Percentiles rank a stretch among this genome's conserved stretches.
Conservation (phyloP, 2,329 filamentous ascomycete species). For the Onygenales sp. region DNA sequence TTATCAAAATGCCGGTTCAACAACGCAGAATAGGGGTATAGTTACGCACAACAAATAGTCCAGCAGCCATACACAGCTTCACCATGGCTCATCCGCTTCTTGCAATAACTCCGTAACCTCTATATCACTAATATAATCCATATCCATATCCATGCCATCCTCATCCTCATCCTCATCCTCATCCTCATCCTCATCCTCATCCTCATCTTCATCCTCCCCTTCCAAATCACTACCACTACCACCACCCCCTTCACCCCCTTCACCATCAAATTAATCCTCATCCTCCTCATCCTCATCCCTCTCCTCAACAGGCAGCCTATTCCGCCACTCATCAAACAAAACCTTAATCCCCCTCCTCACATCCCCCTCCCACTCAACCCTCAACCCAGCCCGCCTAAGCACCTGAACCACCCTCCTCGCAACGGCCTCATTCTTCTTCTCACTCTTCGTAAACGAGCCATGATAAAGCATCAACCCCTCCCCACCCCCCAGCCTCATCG, state of each 20-base stretch:
- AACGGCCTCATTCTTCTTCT: background rate
- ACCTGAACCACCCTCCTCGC: background rate
- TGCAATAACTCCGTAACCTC: background rate
- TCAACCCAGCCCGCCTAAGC: background rate
- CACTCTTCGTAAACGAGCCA: background rate
- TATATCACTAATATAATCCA: background rate
- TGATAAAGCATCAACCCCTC: background rate
- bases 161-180: background rate
- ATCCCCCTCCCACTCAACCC: background rate
- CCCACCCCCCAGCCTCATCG: background rate
- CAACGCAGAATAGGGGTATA: too few relatives aligned
- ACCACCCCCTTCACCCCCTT: too few relatives aligned
- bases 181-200: background rate
- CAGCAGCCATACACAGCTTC: too few relatives aligned
- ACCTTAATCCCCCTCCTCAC: background rate
- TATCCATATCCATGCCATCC: background rate
- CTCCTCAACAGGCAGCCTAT: background rate
- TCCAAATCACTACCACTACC: too few relatives aligned
- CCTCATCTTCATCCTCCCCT: background rate
- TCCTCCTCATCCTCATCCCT: background rate
- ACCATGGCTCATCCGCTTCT: too few relatives aligned
- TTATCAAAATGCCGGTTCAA: too few relatives aligned
- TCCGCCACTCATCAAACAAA: background rate
- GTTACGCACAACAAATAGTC: too few relatives aligned
- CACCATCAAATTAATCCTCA: background rate